Evolutionary conservation across 371 early-diverging fungal genomes (phyloP).

Genomic region (Capillidium heterosporum): DNA sequence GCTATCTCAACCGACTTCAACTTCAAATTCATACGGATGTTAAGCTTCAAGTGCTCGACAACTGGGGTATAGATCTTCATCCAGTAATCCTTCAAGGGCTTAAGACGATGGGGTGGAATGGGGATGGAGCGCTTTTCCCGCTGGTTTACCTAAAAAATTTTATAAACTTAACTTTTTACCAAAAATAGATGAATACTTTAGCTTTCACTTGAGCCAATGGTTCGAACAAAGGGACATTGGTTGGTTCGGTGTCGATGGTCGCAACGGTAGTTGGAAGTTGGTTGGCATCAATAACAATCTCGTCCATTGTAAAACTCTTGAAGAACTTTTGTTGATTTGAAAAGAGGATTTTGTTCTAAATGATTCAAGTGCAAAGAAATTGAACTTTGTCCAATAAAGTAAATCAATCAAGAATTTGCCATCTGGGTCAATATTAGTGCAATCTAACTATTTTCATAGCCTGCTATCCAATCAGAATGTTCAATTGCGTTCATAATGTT

Average conservation of each 20-base stretch:
- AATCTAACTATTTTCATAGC: too few relatives aligned
- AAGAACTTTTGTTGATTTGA: too few relatives aligned
- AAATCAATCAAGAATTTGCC: too few relatives aligned
- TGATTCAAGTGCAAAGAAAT: too few relatives aligned
- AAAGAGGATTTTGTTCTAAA: too few relatives aligned
- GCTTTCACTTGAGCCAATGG: not conserved
- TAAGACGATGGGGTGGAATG: constrained; percentile 84
- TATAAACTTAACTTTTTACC: not conserved
- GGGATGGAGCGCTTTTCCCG: constrained; percentile 52
- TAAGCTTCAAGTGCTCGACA: constrained; percentile 91
- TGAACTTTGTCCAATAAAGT: too few relatives aligned
- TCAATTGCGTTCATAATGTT: too few relatives aligned
- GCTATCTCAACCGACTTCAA: constrained; percentile 78
- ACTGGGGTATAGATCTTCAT: constrained; percentile 97
- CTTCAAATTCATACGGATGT: constrained; percentile 91
- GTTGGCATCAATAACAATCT: too few relatives aligned
- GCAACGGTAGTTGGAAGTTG: not conserved
- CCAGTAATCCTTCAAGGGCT: constrained; percentile 91
- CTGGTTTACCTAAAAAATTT: constrained; percentile 1
- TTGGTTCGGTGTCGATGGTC: not conserved
- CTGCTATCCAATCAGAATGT: too few relatives aligned
- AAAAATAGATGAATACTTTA: not conserved
- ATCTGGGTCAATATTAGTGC: too few relatives aligned
- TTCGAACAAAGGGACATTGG: not conserved
- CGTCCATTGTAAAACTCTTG: too few relatives aligned